Evolutionary conservation across 1,284 basidiomycete genomes (phyloP).

Genomic region (Schizophyllum amplum): DNA sequence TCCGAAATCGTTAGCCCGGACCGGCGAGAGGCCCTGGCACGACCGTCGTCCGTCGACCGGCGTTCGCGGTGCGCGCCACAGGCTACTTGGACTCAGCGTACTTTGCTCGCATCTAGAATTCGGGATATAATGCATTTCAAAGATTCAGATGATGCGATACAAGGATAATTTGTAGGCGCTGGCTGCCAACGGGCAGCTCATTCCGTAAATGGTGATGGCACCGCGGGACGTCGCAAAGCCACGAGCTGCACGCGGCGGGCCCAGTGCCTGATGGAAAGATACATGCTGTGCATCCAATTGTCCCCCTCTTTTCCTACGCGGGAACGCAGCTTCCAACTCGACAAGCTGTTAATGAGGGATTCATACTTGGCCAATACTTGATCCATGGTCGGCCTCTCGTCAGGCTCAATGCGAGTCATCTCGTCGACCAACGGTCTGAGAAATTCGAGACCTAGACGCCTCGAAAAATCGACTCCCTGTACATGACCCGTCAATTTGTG

Average conservation of each 20-base stretch:
- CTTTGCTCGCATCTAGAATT: no score
- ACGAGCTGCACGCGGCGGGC: background rate
- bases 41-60: no score
- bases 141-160: no score
- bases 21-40: no score
- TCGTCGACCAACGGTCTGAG: constrained; percentile 5
- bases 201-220: background rate
- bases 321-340: constrained; percentile 14
- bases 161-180: no score
- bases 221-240: background rate
- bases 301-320: constrained; percentile 6
- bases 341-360: constrained; percentile 10
- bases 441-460: constrained; percentile 1
- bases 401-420: constrained; percentile 6
- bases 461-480: background rate
- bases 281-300: background rate
- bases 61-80: no score
- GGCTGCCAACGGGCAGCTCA: no score
- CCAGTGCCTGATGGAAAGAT: background rate
- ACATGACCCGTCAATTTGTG: background rate
- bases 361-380: constrained; percentile 2
- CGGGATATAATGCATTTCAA: no score
- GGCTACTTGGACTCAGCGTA: no score
- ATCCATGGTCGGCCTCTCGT: constrained; percentile 7
- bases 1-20: no score